Base-by-base conservation (phyloP, 2,329 filamentous ascomycete genomes). In the Epicoccum sorghinum region DNA sequence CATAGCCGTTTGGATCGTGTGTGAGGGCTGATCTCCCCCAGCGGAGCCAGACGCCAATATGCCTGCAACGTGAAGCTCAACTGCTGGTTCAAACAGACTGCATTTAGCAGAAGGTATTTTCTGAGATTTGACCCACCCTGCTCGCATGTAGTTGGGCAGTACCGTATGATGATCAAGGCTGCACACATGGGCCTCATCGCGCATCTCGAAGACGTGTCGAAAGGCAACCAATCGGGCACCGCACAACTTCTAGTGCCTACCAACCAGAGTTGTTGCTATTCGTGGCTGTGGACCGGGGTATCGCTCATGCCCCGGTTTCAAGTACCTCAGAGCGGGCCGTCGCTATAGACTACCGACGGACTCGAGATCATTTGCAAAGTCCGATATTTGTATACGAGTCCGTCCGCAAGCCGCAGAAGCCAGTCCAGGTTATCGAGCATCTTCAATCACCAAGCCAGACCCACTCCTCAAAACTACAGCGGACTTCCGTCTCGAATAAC, bases 261-360 rank as follows among this genome's bases (percentile, higher is more conserved):
- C 23, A 22, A 13, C 27, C 41, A 44, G 9, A 52, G 47, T 40
- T 13, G 40, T 52, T 60, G 57, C 60, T 66, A 62, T 66, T 66
- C 56, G 51, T 44, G 57, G 43, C 51, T 35, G 18, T 41, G 36
- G 38, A 50, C 56, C 45, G 32, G 52, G 56, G 42, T 52, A 43
- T 47, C 50, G 50, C 42, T 55, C 58, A 53, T 46, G 29, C 47
- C 40, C 40, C 47, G 18, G 39, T 46, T 53, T 58, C 52, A 50
- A 14, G 35, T 39, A 53, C 47, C 43, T 61, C 46, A 55, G 14
- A 18, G 33, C 24, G 39, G 46, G 38, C 46, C 39, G 47, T 40
- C 14, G n/a, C 50, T 60, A 53, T 60, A 64, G 37, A 66, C 56
- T 38, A 51, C 57, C 53, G 57, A 56, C 54, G 37, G 47, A 47